Conservation (phyloP, 768 basidiomycete species). For the Lactarius tabidus region DNA sequence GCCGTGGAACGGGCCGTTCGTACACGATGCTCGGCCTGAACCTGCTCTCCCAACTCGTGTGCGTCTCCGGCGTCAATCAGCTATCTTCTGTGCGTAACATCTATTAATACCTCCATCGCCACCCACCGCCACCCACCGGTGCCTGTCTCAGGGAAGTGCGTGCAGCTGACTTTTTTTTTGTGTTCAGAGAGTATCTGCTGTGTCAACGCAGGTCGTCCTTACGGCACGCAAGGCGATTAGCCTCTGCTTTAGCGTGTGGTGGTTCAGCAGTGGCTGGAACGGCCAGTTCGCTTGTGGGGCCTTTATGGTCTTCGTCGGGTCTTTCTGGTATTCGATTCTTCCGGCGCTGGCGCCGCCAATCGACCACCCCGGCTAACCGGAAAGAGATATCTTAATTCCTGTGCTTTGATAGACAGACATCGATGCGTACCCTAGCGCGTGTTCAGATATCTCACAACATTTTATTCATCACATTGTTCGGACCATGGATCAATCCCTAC, state of each 20-base stretch:
- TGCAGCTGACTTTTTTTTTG: neutral
- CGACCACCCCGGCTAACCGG: conserved; percentile 9
- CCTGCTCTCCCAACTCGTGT: conserved; percentile 70
- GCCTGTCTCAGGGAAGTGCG: neutral
- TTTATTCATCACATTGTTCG: neutral
- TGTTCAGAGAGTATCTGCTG: conserved; percentile 58
- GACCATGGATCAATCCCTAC: neutral
- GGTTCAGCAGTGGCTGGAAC: conserved; percentile 75
- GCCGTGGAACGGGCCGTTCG: conserved; percentile 37
- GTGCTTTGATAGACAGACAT: neutral
- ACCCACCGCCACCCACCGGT: neutral
- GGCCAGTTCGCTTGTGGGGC: conserved; percentile 60
- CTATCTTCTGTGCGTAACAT: conserved; percentile 56
- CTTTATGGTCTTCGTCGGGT: conserved; percentile 68
- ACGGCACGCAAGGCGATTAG: conserved; percentile 79
- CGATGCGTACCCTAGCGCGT: neutral
- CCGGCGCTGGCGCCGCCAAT: conserved; percentile 20
- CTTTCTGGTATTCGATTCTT: conserved; percentile 46
- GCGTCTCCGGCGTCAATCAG: conserved; percentile 78
- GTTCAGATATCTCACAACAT: neutral
- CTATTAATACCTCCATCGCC: neutral
- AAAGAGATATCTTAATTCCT: conserved; percentile 2
- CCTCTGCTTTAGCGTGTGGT: conserved; percentile 80
- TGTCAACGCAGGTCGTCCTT: conserved; percentile 76
- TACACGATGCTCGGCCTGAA: conserved; percentile 60